Evolutionary conservation across 345 rosid genomes (phyloP).

Genomic region (Aquilaria yunnanensis): DNA sequence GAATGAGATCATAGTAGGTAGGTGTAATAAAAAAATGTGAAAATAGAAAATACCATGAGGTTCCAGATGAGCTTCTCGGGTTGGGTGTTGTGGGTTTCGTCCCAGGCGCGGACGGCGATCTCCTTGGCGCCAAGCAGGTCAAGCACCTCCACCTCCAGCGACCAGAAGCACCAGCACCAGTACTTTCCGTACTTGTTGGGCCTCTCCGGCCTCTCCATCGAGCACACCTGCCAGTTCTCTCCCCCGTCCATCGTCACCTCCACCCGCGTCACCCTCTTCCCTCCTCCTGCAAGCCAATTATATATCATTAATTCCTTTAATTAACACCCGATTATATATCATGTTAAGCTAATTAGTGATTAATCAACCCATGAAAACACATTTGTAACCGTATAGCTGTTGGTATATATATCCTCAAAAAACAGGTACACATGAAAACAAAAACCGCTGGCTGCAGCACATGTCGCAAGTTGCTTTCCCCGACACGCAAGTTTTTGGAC

Average conservation of each 20-base stretch:
- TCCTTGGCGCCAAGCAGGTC: conserved; percentile 74
- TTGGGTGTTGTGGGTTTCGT: conserved; percentile 80
- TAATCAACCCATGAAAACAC: no score
- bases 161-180: conserved; percentile 99
- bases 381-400: no score
- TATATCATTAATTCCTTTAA: neutral
- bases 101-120: conserved; percentile 96
- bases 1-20: neutral
- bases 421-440: neutral
- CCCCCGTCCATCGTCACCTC: conserved; percentile 95
- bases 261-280: conserved; percentile 91
- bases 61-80: conserved; percentile 97
- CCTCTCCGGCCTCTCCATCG: conserved; percentile 63
- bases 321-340: neutral
- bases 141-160: conserved; percentile 73
- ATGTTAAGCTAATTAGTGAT: neutral
- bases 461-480: neutral
- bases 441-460: neutral
- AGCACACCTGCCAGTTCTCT: conserved; percentile 85
- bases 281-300: conserved; percentile 47
- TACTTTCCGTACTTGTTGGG: conserved; percentile 63
- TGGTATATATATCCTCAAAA: no score
- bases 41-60: conserved; percentile 52
- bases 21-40: neutral
- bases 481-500: neutral